A percentile compares a stretch with the other conserved stretches of the same genome.
Conservation (phyloP, 805 yeast species). For the Hanseniaspora vineae region DNA sequence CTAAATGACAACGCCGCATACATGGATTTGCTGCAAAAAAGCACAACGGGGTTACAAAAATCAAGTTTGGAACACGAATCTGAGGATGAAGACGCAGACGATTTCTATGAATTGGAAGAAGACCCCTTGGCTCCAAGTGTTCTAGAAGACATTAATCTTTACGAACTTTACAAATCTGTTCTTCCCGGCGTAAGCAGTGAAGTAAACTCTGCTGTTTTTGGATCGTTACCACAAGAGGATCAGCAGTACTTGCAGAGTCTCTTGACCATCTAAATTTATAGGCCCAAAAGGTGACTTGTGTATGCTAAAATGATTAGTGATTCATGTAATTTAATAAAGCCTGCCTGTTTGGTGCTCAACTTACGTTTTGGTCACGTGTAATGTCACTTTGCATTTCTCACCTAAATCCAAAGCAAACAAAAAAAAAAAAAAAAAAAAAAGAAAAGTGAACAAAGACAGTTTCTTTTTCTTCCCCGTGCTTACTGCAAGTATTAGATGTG, state of each 20-base stretch:
- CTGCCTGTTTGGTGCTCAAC: no score
- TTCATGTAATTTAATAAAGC: not conserved
- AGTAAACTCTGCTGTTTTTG: constrained; percentile 23
- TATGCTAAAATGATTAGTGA: not conserved
- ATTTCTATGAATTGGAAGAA: constrained; percentile 66
- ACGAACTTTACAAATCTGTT: constrained; percentile 44
- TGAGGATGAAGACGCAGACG: constrained; percentile 25
- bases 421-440: not conserved
- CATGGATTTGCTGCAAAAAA: constrained; percentile 6
- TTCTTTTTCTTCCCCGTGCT: no score
- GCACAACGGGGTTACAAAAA: not conserved
- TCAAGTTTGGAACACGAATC: constrained; percentile 4
- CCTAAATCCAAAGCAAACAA: no score
- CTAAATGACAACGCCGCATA: constrained; percentile 20
- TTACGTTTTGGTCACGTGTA: no score
- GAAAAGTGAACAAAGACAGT: not conserved
- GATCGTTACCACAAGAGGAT: constrained; percentile 10
- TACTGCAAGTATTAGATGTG: no score
- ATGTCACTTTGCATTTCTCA: no score
- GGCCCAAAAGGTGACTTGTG: no score
- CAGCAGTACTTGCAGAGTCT: not conserved
- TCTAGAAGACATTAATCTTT: constrained; percentile 64
- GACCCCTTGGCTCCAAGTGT: constrained; percentile 73
- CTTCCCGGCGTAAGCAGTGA: constrained; percentile 23
- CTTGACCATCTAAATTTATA: not conserved